Base-by-base conservation (phyloP, 441 rosid species). In the Isatis lusitanica region DNA sequence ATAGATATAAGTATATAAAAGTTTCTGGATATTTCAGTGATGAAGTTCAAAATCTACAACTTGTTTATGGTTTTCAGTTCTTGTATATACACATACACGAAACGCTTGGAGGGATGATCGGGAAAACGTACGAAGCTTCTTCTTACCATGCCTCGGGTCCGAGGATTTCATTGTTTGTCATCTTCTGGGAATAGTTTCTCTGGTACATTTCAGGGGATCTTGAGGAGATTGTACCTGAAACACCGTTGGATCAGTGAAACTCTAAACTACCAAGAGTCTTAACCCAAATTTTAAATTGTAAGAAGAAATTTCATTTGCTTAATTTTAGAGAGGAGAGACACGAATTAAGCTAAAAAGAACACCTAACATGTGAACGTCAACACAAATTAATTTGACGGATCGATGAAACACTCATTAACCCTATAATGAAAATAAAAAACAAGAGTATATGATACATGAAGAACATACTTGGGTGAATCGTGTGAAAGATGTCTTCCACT, bases 31-130 rank as follows among this genome's bases (percentile, higher is more conserved):
- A n/a, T 59, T 28, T 38, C 0, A 30, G 11, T 36, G 12, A 12
- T 33, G 48, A 35, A 26, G 13, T 13, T 46, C 4, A 9, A 38
- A 28, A 38, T 47, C 13, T 60, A 68, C 58, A 51, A 16, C 47
- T 33, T 60, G 39, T 17, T 31, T 15, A 51, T 16, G 26, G 18
- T 24, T 24, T 56, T 16, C 2, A 44, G 1, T 61, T 62, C 16
- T 68, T 28, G 12, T 4, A 38, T 56, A 21, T 63, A 48, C 1
- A 38, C 4, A 18, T 50, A 50, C 21, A 70, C 50, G 21, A 70
- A 75, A 70, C 75, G 79, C 79, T 76, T 76, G 79, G 79, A 64
- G 61, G 31, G 62, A 21, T 47, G 75, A 64, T 76, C 79, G 79
- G 79, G 79, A 76, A 64, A 57, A 56, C 8, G 52, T 46, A 56